Evolutionary conservation across 805 yeast species (phyloP).

Genomic region (Lipomyces orientalis): DNA sequence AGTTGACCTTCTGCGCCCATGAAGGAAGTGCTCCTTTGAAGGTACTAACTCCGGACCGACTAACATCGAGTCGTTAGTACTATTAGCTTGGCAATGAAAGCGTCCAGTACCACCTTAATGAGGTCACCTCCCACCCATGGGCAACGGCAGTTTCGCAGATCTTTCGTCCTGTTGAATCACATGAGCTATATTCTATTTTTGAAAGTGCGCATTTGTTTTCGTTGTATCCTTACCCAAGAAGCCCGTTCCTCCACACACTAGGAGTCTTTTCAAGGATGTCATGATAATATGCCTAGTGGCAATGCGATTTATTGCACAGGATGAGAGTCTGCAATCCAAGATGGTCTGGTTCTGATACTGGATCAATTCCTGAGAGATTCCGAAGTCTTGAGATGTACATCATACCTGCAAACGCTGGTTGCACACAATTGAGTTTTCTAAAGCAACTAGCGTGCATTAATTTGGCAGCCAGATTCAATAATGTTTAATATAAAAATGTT

Average conservation of each 20-base stretch:
- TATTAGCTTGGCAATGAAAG: not conserved
- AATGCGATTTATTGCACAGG: not conserved
- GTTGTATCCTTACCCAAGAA: conserved; percentile 19
- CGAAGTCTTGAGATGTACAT: no score
- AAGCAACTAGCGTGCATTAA: not conserved
- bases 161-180: conserved; percentile 20
- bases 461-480: not conserved
- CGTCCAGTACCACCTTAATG: conserved; percentile 22
- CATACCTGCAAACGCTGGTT: no score
- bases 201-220: not conserved
- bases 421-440: not conserved
- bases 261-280: conserved; percentile 16
- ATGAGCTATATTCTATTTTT: not conserved
- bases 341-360: not conserved
- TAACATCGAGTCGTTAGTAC: not conserved
- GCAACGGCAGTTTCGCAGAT: conserved; percentile 35
- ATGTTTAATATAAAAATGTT: not conserved
- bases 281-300: not conserved
- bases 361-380: no score
- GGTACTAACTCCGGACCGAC: conserved; percentile 28
- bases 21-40: conserved; percentile 7
- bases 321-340: not conserved
- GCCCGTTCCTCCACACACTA: conserved; percentile 32
- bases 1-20: conserved; percentile 28
- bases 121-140: conserved; percentile 34